A percentile compares a stretch with the other conserved stretches of the same genome.
Conservation (phyloP, 768 basidiomycete species). For the Calocybe gangraenosa region DNA sequence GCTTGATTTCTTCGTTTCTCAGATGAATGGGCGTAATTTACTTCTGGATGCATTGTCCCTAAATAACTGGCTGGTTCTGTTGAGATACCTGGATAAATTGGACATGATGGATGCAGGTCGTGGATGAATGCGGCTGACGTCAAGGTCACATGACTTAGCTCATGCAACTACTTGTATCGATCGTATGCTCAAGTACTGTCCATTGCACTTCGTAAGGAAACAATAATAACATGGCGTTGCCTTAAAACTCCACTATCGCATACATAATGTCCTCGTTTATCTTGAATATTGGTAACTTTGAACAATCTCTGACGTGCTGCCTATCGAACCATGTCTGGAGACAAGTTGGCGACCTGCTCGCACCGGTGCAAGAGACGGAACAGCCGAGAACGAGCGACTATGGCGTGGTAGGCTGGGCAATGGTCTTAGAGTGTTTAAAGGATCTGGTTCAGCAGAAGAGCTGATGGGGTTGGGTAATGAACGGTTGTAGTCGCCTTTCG, state of each 20-base stretch:
- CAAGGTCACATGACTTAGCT: slow-evolving; percentile 7
- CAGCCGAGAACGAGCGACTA: slow-evolving; percentile 14
- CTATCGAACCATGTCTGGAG: slow-evolving; percentile 5
- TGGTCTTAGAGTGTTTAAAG: slow-evolving; percentile 3
- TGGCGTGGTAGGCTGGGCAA: slow-evolving; percentile 9
- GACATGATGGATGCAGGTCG: slow-evolving; percentile 24
- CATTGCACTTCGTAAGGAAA: too few relatives aligned
- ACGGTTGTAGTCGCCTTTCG: neutral
- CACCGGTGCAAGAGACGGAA: slow-evolving; percentile 3
- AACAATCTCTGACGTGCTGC: neutral
- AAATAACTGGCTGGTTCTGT: slow-evolving; percentile 33
- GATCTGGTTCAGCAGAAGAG: slow-evolving; percentile 3
- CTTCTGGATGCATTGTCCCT: slow-evolving; percentile 31
- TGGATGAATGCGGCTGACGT: slow-evolving; percentile 10
- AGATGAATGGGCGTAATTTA: slow-evolving; percentile 12
- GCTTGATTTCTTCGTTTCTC: neutral
- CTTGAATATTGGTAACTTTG: slow-evolving; percentile 1
- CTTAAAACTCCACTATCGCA: too few relatives aligned
- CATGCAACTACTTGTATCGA: neutral
- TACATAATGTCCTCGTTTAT: neutral
- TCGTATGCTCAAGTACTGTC: too few relatives aligned
- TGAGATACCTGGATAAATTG: slow-evolving; percentile 32
- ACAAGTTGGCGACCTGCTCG: slow-evolving; percentile 9
- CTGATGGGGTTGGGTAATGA: slow-evolving; percentile 7
- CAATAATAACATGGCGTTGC: too few relatives aligned